These are phyloP conservation scores for Microdochium nivale DNA, from an alignment of 2,329 filamentous ascomycete genomes.

Conservation along the genomic window DNA sequence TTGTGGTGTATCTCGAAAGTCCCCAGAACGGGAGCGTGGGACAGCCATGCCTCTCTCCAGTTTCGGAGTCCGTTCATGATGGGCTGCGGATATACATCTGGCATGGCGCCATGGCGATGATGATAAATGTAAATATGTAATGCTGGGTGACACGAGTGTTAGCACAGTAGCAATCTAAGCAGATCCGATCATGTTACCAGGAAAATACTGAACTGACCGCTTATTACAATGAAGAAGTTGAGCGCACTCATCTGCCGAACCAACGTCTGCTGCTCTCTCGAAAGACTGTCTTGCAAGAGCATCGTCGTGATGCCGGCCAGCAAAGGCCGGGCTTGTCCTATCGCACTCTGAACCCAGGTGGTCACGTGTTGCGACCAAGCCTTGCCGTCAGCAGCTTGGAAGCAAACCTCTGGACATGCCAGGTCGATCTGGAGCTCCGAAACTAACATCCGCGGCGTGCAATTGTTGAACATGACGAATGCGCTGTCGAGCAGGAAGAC, in stretches of 20 bases:
- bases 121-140: conserved; percentile 1
- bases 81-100: not conserved
- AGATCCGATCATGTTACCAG: not conserved
- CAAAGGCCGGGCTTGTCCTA: conserved; percentile 9
- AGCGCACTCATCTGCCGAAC: not conserved
- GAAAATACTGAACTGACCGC: not conserved
- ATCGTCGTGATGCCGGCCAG: conserved; percentile 9
- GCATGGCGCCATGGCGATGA: not conserved
- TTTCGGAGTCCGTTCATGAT: conserved; percentile 8
- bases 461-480: conserved; percentile 18
- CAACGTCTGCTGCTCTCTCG: not conserved
- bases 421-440: conserved; percentile 16
- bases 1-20: conserved; percentile 1
- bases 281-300: conserved; percentile 12
- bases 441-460: conserved; percentile 16
- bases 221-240: conserved; percentile 1
- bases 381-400: conserved; percentile 14
- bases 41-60: conserved; percentile 16
- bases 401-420: conserved; percentile 15
- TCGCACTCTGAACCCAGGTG: conserved; percentile 11
- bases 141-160: not conserved
- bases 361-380: conserved; percentile 10
- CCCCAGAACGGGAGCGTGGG: conserved; percentile 8
- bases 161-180: not conserved
- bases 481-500: conserved; percentile 18